phyloP scores from a whole-genome alignment of 371 early-diverging fungal species.

The Smittium culicis region DNA sequence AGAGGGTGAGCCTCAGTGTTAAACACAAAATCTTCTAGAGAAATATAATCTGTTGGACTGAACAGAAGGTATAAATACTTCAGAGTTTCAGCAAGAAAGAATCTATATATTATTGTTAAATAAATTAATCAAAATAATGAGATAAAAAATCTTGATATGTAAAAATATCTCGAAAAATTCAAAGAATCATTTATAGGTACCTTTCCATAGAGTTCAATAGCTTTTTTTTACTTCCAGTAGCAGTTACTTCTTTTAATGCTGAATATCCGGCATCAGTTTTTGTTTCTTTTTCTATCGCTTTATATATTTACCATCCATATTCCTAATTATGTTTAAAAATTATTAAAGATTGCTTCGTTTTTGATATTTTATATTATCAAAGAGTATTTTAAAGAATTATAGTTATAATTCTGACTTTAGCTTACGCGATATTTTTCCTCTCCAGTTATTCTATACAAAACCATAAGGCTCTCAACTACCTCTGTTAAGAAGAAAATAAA shows the following conservation, averaged over 20 bases:
- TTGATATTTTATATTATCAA: not conserved
- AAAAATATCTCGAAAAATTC: no score
- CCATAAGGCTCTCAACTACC: constrained; percentile 73
- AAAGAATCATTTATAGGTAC: no score
- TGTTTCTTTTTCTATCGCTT: constrained; percentile 63
- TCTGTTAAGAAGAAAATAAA: constrained; percentile 28
- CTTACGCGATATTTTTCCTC: constrained; percentile 37
- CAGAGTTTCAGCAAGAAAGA: no score
- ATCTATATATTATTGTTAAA: no score
- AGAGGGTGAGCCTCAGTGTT: no score
- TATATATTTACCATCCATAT: constrained; percentile 81
- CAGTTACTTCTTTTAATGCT: constrained; percentile 54
- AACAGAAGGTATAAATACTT: no score
- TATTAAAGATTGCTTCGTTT: not conserved
- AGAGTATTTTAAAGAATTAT: not conserved
- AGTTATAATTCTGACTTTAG: no score
- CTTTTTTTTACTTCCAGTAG: constrained; percentile 36
- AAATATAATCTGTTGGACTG: no score
- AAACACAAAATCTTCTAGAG: no score
- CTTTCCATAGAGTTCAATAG: constrained; percentile 46
- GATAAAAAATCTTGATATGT: no score
- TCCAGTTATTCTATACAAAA: constrained; percentile 68
- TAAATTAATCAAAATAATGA: no score
- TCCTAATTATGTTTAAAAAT: no score
- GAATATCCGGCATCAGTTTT: constrained; percentile 60